Percentiles rank a stretch among this genome's conserved stretches.
Evolutionary conservation across 2,329 filamentous ascomycete species (phyloP).

Genomic region (Neonectria faginata): DNA sequence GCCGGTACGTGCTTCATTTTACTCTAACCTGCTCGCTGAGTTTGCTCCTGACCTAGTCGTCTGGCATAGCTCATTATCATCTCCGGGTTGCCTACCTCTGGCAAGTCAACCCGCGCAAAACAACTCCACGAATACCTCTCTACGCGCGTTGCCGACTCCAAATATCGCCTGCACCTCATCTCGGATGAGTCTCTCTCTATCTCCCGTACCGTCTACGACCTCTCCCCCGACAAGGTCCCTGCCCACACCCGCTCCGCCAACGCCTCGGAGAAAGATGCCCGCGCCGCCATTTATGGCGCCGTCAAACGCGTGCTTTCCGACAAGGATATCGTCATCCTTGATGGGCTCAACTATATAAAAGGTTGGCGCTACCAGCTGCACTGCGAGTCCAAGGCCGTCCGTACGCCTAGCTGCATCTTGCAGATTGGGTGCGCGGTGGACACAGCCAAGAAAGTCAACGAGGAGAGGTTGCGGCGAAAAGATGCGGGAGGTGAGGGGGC

Average conservation of each 20-base stretch:
- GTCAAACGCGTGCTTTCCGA: conserved; percentile 80
- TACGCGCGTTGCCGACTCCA: conserved; percentile 62
- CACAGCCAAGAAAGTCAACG: conserved; percentile 69
- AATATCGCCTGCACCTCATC: conserved; percentile 78
- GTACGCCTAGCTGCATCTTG: conserved; percentile 80
- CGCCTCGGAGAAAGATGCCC: conserved; percentile 82
- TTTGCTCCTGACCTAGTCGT: conserved; percentile 14
- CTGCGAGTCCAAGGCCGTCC: conserved; percentile 84
- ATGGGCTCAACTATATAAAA: conserved; percentile 89
- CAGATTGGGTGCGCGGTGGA: conserved; percentile 70
- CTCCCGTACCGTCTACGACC: conserved; percentile 76
- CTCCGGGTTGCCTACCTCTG: conserved; percentile 74
- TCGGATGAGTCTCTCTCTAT: conserved; percentile 79
- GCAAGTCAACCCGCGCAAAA: conserved; percentile 73
- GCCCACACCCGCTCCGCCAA: conserved; percentile 77
- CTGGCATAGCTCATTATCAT: conserved; percentile 71
- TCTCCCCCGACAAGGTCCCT: conserved; percentile 63
- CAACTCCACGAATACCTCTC: conserved; percentile 76
- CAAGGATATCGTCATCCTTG: conserved; percentile 81
- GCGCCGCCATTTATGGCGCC: conserved; percentile 79
- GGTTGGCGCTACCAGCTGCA: conserved; percentile 89
- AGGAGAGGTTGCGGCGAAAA: conserved; percentile 60
- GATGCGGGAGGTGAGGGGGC: conserved; percentile 18
- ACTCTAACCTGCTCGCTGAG: background rate
- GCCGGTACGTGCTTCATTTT: conserved; percentile 37